Conservation (phyloP, 495 filamentous ascomycete species). For the Aspergillus mulundensis region DNA sequence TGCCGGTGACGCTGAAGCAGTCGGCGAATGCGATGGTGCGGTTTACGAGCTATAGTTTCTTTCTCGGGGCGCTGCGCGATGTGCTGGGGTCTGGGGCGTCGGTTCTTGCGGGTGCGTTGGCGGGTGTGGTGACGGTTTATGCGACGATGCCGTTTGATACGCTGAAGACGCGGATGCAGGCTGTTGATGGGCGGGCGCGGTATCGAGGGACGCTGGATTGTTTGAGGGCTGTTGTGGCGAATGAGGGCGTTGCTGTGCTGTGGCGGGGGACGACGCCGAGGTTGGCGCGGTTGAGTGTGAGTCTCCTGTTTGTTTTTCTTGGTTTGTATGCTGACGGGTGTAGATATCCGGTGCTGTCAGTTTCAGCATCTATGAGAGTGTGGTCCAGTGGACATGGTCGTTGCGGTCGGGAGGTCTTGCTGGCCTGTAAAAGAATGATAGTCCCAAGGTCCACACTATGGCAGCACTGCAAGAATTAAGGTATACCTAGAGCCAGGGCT, state of each 20-base stretch:
- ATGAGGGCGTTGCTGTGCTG: conserved; percentile 16
- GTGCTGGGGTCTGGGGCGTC: conserved; percentile 7
- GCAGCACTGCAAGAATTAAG: too few species aligned
- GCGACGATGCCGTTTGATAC: conserved; percentile 62
- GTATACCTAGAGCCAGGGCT: too few species aligned
- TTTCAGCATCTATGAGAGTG: conserved; percentile 10
- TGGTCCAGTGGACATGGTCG: conserved; percentile 1
- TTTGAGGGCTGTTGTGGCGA: conserved; percentile 12
- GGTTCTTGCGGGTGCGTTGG: conserved; percentile 21
- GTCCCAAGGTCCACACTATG: too few species aligned
- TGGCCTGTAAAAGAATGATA: too few species aligned
- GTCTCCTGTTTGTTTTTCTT: not conserved
- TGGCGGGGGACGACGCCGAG: conserved; percentile 22
- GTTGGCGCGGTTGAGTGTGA: conserved; percentile 16
- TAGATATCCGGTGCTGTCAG: conserved; percentile 11
- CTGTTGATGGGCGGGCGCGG: conserved; percentile 29
- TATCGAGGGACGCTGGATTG: conserved; percentile 18
- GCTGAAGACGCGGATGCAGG: conserved; percentile 60
- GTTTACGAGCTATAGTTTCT: conserved; percentile 27
- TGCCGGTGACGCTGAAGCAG: conserved; percentile 29
- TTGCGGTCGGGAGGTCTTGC: not conserved
- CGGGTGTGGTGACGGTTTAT: conserved; percentile 31
- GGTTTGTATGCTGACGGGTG: not conserved
- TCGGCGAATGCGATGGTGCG: conserved; percentile 29
- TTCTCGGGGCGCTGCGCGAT: conserved; percentile 17